Conservation (phyloP, 441 rosid genomes). For the Corymbia calophylla region DNA sequence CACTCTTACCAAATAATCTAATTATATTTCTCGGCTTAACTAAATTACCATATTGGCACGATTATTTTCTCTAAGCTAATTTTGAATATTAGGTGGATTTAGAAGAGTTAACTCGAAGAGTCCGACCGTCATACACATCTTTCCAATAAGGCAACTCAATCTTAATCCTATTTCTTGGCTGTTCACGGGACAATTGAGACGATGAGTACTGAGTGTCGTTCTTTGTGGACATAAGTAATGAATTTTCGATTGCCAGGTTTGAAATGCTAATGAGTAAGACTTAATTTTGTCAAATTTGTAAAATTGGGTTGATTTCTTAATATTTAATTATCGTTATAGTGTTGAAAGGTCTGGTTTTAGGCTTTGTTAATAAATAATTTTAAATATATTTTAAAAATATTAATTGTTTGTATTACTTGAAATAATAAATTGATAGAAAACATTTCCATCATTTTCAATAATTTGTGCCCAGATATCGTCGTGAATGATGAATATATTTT, state of each 20-base stretch:
- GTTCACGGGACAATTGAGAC: background rate
- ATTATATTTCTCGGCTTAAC: background rate
- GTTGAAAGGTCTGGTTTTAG: background rate
- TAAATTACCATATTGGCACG: background rate
- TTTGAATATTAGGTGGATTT: background rate
- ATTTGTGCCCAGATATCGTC: too few species aligned
- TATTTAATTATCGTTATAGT: background rate
- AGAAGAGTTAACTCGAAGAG: background rate
- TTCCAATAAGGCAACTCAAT: background rate
- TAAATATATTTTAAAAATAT: background rate
- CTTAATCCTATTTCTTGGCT: background rate
- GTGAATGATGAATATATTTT: background rate
- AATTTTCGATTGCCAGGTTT: background rate
- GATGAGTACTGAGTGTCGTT: background rate
- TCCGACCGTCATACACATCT: rapidly evolving
- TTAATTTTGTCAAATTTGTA: background rate
- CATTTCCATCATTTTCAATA: background rate
- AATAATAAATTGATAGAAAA: background rate
- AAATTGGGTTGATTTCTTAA: background rate
- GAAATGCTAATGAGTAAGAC: background rate
- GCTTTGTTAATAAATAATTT: background rate
- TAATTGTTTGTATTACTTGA: background rate
- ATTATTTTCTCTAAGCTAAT: background rate
- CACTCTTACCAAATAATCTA: background rate
- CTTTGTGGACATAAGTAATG: background rate